A percentile compares a stretch with the other conserved stretches of the same genome.
These are phyloP conservation scores for Clitopilus hobsonii DNA, from an alignment of 768 basidiomycete genomes.

Conservation along the genomic window DNA sequence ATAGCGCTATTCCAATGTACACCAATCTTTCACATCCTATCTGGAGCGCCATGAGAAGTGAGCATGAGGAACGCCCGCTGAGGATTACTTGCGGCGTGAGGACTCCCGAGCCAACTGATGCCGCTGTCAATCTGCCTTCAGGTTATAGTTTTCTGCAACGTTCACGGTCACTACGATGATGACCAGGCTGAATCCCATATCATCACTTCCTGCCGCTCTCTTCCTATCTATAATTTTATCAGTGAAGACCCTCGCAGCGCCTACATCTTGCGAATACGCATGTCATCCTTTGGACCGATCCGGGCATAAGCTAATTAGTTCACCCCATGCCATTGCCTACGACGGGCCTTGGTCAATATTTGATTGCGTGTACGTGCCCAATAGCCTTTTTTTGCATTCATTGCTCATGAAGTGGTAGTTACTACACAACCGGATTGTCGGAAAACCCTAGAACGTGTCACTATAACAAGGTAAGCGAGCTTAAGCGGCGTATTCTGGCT, in stretches of 20 bases:
- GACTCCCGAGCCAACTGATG: too few species aligned
- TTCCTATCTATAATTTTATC: neutral
- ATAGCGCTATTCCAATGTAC: neutral
- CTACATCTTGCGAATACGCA: constrained; percentile 10
- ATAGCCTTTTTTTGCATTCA: neutral
- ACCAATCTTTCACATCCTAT: neutral
- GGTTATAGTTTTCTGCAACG: too few species aligned
- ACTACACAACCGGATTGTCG: constrained; percentile 7
- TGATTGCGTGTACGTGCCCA: constrained; percentile 15
- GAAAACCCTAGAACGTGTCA: constrained; percentile 10
- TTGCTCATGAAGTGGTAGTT: constrained; percentile 5
- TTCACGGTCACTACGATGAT: neutral
- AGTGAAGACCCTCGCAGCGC: constrained; percentile 3
- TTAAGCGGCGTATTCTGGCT: neutral
- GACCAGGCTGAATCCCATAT: neutral
- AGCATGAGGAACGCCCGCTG: neutral
- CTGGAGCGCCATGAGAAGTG: too few species aligned
- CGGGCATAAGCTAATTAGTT: constrained; percentile 9
- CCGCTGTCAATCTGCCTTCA: too few species aligned
- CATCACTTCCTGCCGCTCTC: neutral
- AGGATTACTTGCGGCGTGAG: too few species aligned
- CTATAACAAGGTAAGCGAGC: constrained; percentile 15
- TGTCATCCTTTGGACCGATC: constrained; percentile 10
- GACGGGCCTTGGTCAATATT: constrained; percentile 16
- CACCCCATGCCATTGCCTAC: constrained; percentile 9